Evolutionary conservation across 1,139 yeast genomes (phyloP), one percentile per base, ranked within the genome.

Genomic region (Sugiyamaella paludigena): DNA sequence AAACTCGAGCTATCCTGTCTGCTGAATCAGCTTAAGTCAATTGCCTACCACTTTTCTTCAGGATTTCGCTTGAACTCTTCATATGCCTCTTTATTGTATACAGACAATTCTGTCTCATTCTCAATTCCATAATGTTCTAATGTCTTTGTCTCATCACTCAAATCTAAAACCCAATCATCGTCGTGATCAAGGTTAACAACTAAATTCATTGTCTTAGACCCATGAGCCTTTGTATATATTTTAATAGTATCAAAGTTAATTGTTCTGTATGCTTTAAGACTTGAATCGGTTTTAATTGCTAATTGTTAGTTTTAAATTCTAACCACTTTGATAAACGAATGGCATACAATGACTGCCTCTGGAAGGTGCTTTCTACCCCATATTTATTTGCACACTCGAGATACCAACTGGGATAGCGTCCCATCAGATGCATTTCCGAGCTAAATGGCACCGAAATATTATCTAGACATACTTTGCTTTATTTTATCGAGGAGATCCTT

Each of bases 191-290:
- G 80, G 66, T 92, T 92, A 54, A 94, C 86, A 43, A 88, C 95
- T 58, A 92, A 75, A 64, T 92, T 89, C 82, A 89, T 86, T 1
- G 97, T 87, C 70, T 92, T 92, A 35, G 96, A 79, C 7, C 95
- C 95, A 66, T 92, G 98, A 0, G 98, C 98, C 64, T 87, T 88
- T 33, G 96, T 86, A 69, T 92, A 92, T 13, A 92, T 77, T 68
- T 94, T 92, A 53, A 92, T 65, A 0, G 94, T 74, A 62, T 92
- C 87, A 59, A 82, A 84, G 1, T 73, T 73, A n/a, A 87, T 86
- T 54, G 77, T 85, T 60, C 97, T 77, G 67, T 82, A 91, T 0
- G 98, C 95, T 60, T 96, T 76, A 55, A 83, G 79, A 0, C 79
- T 81, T 1, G 95, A 88, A 7, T 82, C 77, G 5, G 84, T 77